Evolutionary conservation across 164 flowering plant genomes (phyloP), one percentile per base, ranked within the genome.

Genomic region (Chimonanthus praecox): DNA sequence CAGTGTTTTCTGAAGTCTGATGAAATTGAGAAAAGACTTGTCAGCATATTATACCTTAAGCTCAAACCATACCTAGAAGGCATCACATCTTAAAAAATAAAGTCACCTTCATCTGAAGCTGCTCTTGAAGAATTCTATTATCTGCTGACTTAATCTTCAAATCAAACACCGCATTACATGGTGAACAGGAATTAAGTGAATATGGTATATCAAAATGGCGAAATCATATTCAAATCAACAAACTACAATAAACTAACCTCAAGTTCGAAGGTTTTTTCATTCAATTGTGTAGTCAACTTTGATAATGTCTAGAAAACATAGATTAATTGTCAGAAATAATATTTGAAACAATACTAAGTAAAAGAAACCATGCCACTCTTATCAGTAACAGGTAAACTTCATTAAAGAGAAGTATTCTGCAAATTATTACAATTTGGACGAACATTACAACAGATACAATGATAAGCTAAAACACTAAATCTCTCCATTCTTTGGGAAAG

Each of bases 121-220:
- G 96, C 82, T 90, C 97, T 78, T 90, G 92, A 71, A 92, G 89
- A 51, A 92, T 86, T 77, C 91, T 84, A 70, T 92, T 92, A 76
- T 92, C 97, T 48, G 95, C 97, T 69, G 95, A 79, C 77, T 88
- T 93, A 62, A 93, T 89, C 97, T 91, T 75, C 64, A 78, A 68
- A 65, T 47, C 7, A 7, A 74, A 49, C 7, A 81, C 8, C 58
- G 72, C 71, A 76, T 47, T 48, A 78, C 46, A 74, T 71, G 72
- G 64, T 16, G 46, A 80, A 73, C 15, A n/a, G 47, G 6, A 33
- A 63, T 33, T 51, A 68, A 18, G 9, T 80, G 47, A 78, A 78
- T 65, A 77, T 16, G 61, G 64, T 44, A 66, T 7, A 21, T 33
- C 16, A 58, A 45, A 44, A 47, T 6, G 67, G 58, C 4, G 13